A percentile compares a stretch with the other conserved stretches of the same genome.
Evolutionary conservation across 2,329 filamentous ascomycete species (phyloP).

Genomic region (Calonectria pseudoturangicola): DNA sequence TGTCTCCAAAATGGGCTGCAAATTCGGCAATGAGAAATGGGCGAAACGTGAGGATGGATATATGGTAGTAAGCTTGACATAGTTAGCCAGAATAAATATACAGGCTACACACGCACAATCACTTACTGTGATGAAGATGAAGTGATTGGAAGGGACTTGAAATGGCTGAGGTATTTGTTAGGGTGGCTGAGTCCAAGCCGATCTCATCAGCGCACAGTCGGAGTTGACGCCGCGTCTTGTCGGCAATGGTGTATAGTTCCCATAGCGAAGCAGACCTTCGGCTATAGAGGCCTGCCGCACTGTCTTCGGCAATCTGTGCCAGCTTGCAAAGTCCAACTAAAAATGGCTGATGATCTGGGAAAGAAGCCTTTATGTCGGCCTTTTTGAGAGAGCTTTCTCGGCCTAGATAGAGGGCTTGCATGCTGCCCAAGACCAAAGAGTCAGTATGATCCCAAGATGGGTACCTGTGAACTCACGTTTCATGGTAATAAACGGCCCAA

Average conservation of each 20-base stretch:
- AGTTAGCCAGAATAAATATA: neutral
- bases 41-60: neutral
- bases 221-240: neutral
- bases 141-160: conserved; percentile 5
- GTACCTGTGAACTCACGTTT: neutral
- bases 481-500: conserved; percentile 2
- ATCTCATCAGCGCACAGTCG: conserved; percentile 3
- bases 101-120: neutral
- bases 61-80: neutral
- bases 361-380: neutral
- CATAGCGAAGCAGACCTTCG: neutral
- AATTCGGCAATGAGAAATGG: conserved; percentile 16
- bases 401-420: neutral
- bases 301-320: conserved; percentile 1
- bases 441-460: neutral
- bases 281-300: neutral
- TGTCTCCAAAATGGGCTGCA: neutral
- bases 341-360: conserved; percentile 6
- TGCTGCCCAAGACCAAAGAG: neutral
- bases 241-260: conserved; percentile 1
- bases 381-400: conserved; percentile 13
- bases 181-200: neutral
- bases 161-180: neutral
- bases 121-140: conserved; percentile 3
- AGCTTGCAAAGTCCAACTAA: neutral